Conservation (phyloP, 352 stramenopile species). For the Phytophthora sp. region DNA sequence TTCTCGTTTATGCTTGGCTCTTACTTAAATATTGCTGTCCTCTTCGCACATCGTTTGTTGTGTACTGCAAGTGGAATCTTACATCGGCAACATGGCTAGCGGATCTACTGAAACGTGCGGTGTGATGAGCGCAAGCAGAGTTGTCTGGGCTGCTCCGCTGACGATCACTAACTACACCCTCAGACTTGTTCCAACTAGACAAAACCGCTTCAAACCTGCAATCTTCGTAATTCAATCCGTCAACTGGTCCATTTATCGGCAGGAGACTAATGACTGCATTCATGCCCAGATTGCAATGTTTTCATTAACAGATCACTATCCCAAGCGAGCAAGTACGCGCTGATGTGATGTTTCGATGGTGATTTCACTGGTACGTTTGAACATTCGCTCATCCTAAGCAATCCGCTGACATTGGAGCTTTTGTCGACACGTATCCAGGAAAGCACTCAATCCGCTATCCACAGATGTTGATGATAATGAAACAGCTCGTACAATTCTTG, state of each 20-base stretch:
- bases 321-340: slow-evolving; percentile 34
- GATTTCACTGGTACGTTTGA: background rate
- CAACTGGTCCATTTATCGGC: slow-evolving; percentile 24
- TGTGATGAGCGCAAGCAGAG: slow-evolving; percentile 32
- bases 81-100: slow-evolving; percentile 4
- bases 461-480: slow-evolving; percentile 17
- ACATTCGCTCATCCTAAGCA: background rate
- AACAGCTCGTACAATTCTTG: background rate
- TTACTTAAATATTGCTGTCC: slow-evolving; percentile 40
- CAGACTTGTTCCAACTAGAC: slow-evolving; percentile 31
- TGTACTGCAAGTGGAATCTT: slow-evolving; percentile 51
- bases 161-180: slow-evolving; percentile 29
- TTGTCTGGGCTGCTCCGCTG: slow-evolving; percentile 35
- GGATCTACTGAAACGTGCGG: slow-evolving; percentile 29
- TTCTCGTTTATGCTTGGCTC: background rate
- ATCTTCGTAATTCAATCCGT: slow-evolving; percentile 40
- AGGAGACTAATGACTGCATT: slow-evolving; percentile 5
- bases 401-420: background rate
- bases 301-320: slow-evolving; percentile 35
- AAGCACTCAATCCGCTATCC: background rate
- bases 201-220: slow-evolving; percentile 35
- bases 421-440: background rate
- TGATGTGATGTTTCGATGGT: slow-evolving; percentile 47
- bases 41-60: too few relatives aligned
- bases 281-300: background rate